phyloP scores from a whole-genome alignment of 164 flowering plant genomes.

The Saururus chinensis region DNA sequence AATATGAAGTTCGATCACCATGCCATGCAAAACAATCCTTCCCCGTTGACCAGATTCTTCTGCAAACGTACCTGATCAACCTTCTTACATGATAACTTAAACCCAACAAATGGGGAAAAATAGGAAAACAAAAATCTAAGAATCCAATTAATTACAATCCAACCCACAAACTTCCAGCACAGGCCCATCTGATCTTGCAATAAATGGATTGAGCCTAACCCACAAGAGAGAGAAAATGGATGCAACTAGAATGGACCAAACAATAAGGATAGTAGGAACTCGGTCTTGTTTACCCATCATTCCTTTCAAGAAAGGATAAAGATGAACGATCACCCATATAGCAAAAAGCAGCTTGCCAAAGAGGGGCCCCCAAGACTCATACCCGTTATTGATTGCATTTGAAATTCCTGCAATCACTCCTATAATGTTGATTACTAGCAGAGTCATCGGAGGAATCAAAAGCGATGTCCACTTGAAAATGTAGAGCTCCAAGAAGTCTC shows the following conservation, averaged over 20 bases:
- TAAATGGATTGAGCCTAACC: constrained; percentile 14
- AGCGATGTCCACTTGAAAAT: constrained; percentile 36
- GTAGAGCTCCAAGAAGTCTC: constrained; percentile 31
- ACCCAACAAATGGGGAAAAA: not conserved
- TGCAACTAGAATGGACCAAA: constrained; percentile 38
- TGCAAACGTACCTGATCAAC: not conserved
- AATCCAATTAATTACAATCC: constrained; percentile 10
- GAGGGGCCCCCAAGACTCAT: constrained; percentile 18
- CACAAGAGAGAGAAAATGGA: constrained; percentile 26
- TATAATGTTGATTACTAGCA: constrained; percentile 20
- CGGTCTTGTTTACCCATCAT: constrained; percentile 31
- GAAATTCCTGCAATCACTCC: constrained; percentile 38
- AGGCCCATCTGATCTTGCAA: constrained; percentile 11
- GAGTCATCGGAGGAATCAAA: constrained; percentile 17
- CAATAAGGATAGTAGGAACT: constrained; percentile 32
- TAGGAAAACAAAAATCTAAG: not conserved
- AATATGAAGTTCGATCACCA: not conserved
- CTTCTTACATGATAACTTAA: not conserved
- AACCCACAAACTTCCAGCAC: constrained; percentile 14
- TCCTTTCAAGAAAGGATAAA: constrained; percentile 38
- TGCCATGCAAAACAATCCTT: not conserved
- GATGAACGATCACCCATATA: constrained; percentile 14
- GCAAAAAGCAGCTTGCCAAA: constrained; percentile 16
- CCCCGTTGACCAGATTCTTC: not conserved
- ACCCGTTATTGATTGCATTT: constrained; percentile 37